These are phyloP conservation scores for Xylaria hypoxylon DNA, from an alignment of 2,329 filamentous ascomycete genomes.

Conservation along the genomic window DNA sequence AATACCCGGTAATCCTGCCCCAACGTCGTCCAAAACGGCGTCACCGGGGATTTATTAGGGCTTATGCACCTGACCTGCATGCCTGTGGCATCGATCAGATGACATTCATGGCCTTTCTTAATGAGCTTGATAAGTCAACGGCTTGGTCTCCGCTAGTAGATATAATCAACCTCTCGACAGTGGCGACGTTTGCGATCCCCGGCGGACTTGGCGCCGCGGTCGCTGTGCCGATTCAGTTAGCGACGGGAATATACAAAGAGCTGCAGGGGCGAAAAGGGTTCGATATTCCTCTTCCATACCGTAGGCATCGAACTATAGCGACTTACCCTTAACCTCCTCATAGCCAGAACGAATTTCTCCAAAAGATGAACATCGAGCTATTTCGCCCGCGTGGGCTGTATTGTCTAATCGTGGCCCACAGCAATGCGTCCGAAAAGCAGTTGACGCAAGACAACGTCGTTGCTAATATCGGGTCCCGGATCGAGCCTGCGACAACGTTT, in stretches of 20 bases:
- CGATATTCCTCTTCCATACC: background rate
- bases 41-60: constrained; percentile 44
- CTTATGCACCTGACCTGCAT: constrained; percentile 44
- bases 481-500: background rate
- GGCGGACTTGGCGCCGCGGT: constrained; percentile 18
- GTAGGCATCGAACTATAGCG: too few species aligned
- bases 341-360: constrained; percentile 42
- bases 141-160: constrained; percentile 23
- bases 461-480: background rate
- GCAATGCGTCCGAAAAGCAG: constrained; percentile 22
- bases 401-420: constrained; percentile 44
- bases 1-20: constrained; percentile 42
- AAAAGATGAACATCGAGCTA: constrained; percentile 44
- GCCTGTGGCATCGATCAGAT: constrained; percentile 42
- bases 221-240: constrained; percentile 28
- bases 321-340: background rate
- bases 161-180: constrained; percentile 23
- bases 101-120: constrained; percentile 43
- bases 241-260: constrained; percentile 33
- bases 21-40: constrained; percentile 44
- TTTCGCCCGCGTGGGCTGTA: constrained; percentile 45
- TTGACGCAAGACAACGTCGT: constrained; percentile 14
- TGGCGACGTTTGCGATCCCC: constrained; percentile 18
- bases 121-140: constrained; percentile 41
- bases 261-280: constrained; percentile 36